Evolutionary conservation across 805 yeast species (phyloP).

Genomic region (Starmera dryadoides): DNA sequence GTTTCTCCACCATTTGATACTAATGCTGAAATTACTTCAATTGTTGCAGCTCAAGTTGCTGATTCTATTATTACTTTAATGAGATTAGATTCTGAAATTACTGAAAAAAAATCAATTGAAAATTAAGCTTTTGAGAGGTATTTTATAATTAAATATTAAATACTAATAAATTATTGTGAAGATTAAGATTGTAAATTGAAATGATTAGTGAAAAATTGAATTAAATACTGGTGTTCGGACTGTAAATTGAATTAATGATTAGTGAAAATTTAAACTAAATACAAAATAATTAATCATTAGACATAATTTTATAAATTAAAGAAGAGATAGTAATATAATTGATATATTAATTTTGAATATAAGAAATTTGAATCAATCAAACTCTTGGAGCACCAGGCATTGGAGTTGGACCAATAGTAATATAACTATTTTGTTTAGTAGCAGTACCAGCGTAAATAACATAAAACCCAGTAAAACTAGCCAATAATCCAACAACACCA

Average conservation of each 20-base stretch:
- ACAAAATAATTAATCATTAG: too few species aligned
- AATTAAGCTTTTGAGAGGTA: too few species aligned
- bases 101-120: too few species aligned
- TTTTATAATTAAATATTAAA: background rate
- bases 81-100: conserved; percentile 19
- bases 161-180: background rate
- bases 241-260: too few species aligned
- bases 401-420: conserved; percentile 42
- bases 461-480: conserved; percentile 53
- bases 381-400: conserved; percentile 41
- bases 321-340: too few species aligned
- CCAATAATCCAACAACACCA: conserved; percentile 52
- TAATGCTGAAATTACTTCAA: conserved; percentile 50
- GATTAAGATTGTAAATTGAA: too few species aligned
- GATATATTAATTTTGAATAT: too few species aligned
- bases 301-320: too few species aligned
- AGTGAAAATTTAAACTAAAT: too few species aligned
- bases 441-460: conserved; percentile 61
- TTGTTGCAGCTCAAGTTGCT: conserved; percentile 60
- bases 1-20: conserved; percentile 58
- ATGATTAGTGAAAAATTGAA: too few species aligned
- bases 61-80: conserved; percentile 38
- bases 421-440: conserved; percentile 49
- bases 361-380: too few species aligned
- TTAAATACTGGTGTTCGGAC: too few species aligned